Conservation (phyloP, 2,329 filamentous ascomycete species). For the Phaeophleospora eucalypticola region DNA sequence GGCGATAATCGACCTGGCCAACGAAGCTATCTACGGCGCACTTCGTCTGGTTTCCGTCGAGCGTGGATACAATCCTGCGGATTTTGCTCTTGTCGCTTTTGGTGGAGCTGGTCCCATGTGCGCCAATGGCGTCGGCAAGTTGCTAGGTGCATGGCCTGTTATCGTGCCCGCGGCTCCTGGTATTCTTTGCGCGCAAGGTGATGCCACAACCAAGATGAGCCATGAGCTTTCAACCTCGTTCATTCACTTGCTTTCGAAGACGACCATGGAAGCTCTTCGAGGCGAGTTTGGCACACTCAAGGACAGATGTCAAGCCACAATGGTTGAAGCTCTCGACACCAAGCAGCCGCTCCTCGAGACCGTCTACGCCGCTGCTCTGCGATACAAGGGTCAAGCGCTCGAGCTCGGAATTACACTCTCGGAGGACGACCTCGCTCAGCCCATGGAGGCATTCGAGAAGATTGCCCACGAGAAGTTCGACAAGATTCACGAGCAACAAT, state of each 20-base stretch:
- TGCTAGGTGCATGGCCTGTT: constrained; percentile 26
- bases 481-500: constrained; percentile 24
- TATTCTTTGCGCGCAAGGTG: constrained; percentile 27
- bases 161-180: constrained; percentile 27
- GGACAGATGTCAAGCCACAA: constrained; percentile 20
- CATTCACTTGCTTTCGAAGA: constrained; percentile 21
- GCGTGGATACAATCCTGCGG: constrained; percentile 25
- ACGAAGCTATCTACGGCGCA: constrained; percentile 27
- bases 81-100: constrained; percentile 27
- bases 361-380: constrained; percentile 21
- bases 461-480: constrained; percentile 23
- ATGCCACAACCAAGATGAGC: constrained; percentile 28
- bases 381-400: constrained; percentile 26
- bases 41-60: constrained; percentile 26
- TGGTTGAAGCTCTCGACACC: constrained; percentile 21
- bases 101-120: constrained; percentile 26
- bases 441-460: constrained; percentile 23
- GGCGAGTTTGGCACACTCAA: constrained; percentile 17
- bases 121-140: constrained; percentile 23
- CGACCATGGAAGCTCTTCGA: constrained; percentile 23
- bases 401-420: constrained; percentile 22
- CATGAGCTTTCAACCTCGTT: constrained; percentile 26
- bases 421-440: constrained; percentile 18
- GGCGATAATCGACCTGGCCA: constrained; percentile 26
- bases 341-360: constrained; percentile 16